Base-by-base conservation (phyloP, 2,329 filamentous ascomycete genomes). In the Furcasterigmium sp. region DNA sequence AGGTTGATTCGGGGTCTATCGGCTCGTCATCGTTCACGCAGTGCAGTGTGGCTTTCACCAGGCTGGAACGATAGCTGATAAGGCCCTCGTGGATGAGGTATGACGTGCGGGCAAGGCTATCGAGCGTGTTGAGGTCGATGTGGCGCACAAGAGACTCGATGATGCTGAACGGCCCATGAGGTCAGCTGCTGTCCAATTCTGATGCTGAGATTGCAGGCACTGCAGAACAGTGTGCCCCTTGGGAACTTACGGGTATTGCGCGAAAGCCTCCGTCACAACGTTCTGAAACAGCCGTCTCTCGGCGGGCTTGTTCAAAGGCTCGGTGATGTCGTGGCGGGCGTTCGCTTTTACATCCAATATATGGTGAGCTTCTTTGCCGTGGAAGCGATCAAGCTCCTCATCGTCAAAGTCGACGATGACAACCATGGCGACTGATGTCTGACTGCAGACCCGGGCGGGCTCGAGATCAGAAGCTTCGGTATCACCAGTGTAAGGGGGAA, bases 71-170 rank as follows among this genome's bases (percentile, higher is more conserved):
- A 63, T 87, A 91, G 54, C 90, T 87, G 35, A 94, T 70, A 19
- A 97, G 76, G 52, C 84, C 87, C 44, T 76, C 75, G 52, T 87
- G 87, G 50, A 95, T 80, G 57, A 87, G 82, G 41, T 85, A 86
- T 61, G 89, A 95, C 43, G 88, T 90, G 43, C 79, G 80, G 41
- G 91, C 87, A 17, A 97, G 79, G 51, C 84, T 82, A 62, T 95
- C 84, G 55, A 96, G 78, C 13, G 87, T 85, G 62, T 91, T 95
- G 40, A 95, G 78, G 61, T 97, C 91, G 60, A 96, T 80, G 53
- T 79, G 77, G 25, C 80, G 77, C 39, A 87, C 85, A 51, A 96
- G 78, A 54, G 84, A 78, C 51, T 82, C 79, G 53, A 87, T 81
- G 58, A 95, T 80, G 55, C 90, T 95, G 69, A 35, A 7, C 9